These are phyloP conservation scores for Trypanosoma avium DNA, from an alignment of 208 protist species.

Conservation along the genomic window DNA sequence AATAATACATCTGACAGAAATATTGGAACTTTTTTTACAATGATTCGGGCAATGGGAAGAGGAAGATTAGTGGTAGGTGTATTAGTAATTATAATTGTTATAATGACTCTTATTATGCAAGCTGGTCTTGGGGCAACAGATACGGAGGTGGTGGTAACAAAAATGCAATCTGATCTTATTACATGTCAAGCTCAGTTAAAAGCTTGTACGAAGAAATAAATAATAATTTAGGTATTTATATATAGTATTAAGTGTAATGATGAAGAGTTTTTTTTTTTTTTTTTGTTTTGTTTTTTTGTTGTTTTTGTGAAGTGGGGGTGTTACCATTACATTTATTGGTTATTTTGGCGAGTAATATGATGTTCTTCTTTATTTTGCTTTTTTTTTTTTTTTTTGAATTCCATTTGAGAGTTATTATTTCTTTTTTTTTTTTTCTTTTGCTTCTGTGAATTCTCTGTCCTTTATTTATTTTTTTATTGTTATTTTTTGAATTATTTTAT, in stretches of 20 bases:
- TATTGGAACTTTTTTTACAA: background rate
- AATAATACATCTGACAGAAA: background rate
- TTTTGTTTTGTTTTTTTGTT: conserved; percentile 1
- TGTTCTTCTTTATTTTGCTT: background rate
- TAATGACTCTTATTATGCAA: background rate
- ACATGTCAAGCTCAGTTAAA: conserved; percentile 8
- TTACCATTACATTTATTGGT: background rate
- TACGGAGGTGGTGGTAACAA: conserved; percentile 1
- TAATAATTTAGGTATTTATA: too few relatives aligned
- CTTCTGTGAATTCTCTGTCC: background rate
- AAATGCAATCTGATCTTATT: conserved; percentile 13
- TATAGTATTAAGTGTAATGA: too few relatives aligned
- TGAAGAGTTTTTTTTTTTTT: too few relatives aligned
- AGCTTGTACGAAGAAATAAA: too few relatives aligned
- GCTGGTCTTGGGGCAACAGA: background rate
- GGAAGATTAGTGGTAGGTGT: background rate
- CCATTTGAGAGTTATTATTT: too few relatives aligned
- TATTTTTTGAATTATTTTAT: background rate
- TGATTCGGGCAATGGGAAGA: conserved; percentile 8
- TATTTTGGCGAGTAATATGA: too few relatives aligned
- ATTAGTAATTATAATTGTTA: background rate
- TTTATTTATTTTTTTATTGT: background rate
- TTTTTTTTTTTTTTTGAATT: background rate
- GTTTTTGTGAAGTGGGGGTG: background rate
- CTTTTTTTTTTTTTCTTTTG: background rate